Percentiles rank a stretch among this genome's conserved stretches.
phyloP scores from a whole-genome alignment of 73 alveolate species.

The Chromera velia region DNA sequence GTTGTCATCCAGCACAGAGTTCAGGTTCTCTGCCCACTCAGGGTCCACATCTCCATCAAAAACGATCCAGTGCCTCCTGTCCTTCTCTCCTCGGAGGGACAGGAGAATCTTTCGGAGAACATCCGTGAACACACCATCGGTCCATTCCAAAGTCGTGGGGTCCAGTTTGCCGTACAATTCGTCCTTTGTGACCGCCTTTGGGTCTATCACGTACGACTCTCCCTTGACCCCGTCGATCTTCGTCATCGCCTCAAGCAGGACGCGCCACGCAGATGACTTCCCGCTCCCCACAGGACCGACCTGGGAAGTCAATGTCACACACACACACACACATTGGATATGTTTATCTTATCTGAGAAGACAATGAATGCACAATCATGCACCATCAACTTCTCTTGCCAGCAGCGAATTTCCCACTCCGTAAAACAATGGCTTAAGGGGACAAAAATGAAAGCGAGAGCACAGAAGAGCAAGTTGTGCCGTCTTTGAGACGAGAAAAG shows the following conservation, averaged over 20 bases:
- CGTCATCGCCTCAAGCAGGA: slow-evolving; percentile 89
- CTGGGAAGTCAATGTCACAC: too few species aligned
- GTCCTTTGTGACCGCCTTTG: slow-evolving; percentile 94
- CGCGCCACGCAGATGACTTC: slow-evolving; percentile 96
- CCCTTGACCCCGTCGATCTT: slow-evolving; percentile 86
- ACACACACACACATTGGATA: too few species aligned
- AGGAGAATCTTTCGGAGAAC: slow-evolving; percentile 84
- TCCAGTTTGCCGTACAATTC: slow-evolving; percentile 96
- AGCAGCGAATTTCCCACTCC: slow-evolving; percentile 76
- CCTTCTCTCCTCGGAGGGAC: slow-evolving; percentile 90
- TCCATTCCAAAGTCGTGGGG: slow-evolving; percentile 98
- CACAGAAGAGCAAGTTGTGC: too few species aligned
- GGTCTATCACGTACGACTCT: slow-evolving; percentile 93
- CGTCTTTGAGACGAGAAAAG: too few species aligned
- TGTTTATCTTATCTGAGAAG: too few species aligned
- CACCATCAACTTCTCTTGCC: slow-evolving; percentile 95
- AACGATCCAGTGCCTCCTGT: slow-evolving; percentile 95
- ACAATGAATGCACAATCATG: too few species aligned
- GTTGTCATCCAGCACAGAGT: slow-evolving; percentile 97
- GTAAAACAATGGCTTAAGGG: too few species aligned
- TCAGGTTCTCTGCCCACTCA: slow-evolving; percentile 99
- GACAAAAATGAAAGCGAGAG: too few species aligned
- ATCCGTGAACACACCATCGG: slow-evolving; percentile 98
- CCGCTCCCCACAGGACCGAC: slow-evolving; percentile 98
- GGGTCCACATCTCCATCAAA: slow-evolving; percentile 99